These are phyloP conservation scores for Moesziomyces aphidis DNA, from an alignment of 1,284 basidiomycete genomes.

Conservation along the genomic window DNA sequence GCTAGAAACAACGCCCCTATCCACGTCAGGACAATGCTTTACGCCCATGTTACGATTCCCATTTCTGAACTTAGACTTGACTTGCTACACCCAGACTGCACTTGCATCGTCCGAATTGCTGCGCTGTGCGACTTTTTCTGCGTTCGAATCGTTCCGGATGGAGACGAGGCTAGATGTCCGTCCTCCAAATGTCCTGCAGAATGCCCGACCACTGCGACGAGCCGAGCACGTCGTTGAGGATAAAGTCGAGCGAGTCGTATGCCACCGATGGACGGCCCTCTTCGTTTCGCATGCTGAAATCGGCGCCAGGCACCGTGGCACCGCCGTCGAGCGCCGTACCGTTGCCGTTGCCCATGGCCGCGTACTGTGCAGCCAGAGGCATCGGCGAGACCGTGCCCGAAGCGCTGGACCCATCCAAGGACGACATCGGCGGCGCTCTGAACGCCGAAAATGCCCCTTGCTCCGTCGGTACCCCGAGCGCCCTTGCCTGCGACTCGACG, in stretches of 20 bases:
- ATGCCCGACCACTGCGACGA: slow-evolving; percentile 32
- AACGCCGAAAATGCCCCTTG: not conserved
- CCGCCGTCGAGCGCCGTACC: not conserved
- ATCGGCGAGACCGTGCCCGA: not conserved
- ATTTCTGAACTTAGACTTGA: not conserved
- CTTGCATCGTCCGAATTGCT: too few relatives aligned
- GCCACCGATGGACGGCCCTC: slow-evolving; percentile 2
- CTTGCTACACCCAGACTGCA: too few relatives aligned
- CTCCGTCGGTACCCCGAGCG: not conserved
- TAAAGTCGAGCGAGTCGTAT: slow-evolving; percentile 34
- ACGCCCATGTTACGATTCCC: not conserved
- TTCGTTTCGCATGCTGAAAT: not conserved
- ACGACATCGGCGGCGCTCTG: not conserved
- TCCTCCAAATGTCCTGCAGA: slow-evolving; percentile 38
- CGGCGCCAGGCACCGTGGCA: not conserved
- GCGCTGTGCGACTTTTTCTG: too few relatives aligned
- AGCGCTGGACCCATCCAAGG: not conserved
- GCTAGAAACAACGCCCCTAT: slow-evolving; percentile 18
- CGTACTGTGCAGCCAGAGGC: not conserved
- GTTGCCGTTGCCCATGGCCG: not conserved
- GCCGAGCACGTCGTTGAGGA: slow-evolving; percentile 37
- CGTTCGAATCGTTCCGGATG: too few relatives aligned
- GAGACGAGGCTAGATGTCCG: slow-evolving; percentile 19
- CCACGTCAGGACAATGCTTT: not conserved
- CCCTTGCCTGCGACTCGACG: too few relatives aligned